Evolutionary conservation across 192 early-diverging fungal genomes (phyloP).

Genomic region (Coemansia javaensis): DNA sequence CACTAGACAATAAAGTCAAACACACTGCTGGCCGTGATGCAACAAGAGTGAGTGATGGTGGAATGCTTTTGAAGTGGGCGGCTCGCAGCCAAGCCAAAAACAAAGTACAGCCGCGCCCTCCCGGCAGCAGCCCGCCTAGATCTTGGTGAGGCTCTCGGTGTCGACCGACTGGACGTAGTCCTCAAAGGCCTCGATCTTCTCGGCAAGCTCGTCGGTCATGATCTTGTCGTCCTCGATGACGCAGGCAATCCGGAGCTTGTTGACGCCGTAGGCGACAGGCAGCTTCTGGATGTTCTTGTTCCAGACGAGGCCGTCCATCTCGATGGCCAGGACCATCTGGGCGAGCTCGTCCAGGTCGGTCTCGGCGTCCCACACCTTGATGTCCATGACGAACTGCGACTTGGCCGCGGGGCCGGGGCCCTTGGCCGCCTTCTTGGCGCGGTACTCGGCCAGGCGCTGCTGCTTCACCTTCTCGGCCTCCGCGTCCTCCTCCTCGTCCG

Average conservation of each 20-base stretch:
- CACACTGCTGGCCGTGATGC: no score
- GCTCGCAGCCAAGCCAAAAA: neutral
- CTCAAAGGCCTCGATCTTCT: slow-evolving; percentile 73
- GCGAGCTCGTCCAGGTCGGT: slow-evolving; percentile 80
- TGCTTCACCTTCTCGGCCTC: slow-evolving; percentile 85
- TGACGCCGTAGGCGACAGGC: slow-evolving; percentile 96
- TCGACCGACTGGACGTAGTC: slow-evolving; percentile 92
- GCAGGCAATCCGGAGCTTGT: slow-evolving; percentile 90
- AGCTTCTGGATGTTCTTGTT: slow-evolving; percentile 73
- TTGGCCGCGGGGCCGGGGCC: slow-evolving; percentile 85
- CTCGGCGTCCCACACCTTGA: slow-evolving; percentile 99
- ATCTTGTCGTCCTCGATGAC: slow-evolving; percentile 95
- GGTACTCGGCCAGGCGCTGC: slow-evolving; percentile 86
- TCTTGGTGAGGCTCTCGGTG: slow-evolving; percentile 83
- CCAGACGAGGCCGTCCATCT: slow-evolving; percentile 89
- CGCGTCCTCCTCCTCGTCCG: slow-evolving; percentile 84
- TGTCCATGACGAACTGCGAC: slow-evolving; percentile 85
- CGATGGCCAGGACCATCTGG: slow-evolving; percentile 64
- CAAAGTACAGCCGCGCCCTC: slow-evolving; percentile 3
- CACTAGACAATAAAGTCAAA: no score
- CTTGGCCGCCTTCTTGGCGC: slow-evolving; percentile 80
- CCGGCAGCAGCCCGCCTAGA: no score
- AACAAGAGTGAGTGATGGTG: no score
- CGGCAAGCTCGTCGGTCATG: slow-evolving; percentile 73
- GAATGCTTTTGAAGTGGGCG: no score